Conservation (phyloP, 2,329 filamentous ascomycete species). For the Penicillium rolfsii region DNA sequence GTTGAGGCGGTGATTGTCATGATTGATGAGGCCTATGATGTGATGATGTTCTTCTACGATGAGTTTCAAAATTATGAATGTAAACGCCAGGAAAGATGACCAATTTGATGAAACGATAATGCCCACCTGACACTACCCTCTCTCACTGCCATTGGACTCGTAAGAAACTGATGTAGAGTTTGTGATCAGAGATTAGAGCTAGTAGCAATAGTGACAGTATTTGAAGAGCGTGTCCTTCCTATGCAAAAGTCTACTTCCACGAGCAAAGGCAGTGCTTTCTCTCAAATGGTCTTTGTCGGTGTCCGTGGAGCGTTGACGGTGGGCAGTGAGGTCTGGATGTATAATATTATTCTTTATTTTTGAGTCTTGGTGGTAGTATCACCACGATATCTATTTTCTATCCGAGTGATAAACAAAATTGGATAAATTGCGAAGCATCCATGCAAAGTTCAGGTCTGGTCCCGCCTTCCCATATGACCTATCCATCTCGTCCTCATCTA, state of each 20-base stretch:
- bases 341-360: conserved; percentile 1
- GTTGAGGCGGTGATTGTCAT: background rate
- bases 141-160: too few species aligned
- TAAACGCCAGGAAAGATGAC: too few species aligned
- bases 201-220: too few species aligned
- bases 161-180: too few species aligned
- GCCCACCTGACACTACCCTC: too few species aligned
- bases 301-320: background rate
- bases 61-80: too few species aligned
- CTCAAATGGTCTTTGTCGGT: background rate
- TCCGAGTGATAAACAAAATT: background rate
- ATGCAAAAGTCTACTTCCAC: too few species aligned
- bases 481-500: background rate
- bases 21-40: background rate
- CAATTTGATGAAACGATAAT: too few species aligned
- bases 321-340: background rate
- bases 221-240: too few species aligned
- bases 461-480: background rate
- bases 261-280: too few species aligned
- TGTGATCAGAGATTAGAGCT: too few species aligned
- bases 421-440: conserved; percentile 1
- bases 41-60: background rate
- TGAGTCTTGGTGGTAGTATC: background rate
- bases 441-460: background rate
- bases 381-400: conserved; percentile 3